Conservation (phyloP, 2,329 filamentous ascomycete genomes). For the Pezicula neosporulosa region DNA sequence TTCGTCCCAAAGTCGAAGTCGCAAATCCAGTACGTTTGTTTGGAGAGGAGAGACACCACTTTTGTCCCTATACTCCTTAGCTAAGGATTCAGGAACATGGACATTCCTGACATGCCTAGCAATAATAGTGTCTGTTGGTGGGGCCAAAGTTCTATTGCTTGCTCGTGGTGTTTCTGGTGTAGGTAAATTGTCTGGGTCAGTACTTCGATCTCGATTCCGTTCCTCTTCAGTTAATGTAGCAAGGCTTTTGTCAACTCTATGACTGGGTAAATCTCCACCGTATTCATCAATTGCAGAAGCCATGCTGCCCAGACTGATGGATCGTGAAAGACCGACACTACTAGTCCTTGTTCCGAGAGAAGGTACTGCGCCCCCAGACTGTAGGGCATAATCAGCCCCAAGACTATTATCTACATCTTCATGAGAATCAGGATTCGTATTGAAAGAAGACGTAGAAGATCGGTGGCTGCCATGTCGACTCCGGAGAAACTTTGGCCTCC, state of each 20-base stretch:
- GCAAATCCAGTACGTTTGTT: conserved; percentile 44
- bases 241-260: conserved; percentile 43
- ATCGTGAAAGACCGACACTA: conserved; percentile 62
- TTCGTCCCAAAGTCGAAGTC: conserved; percentile 48
- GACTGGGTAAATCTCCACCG: conserved; percentile 21
- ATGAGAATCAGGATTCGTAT: conserved; percentile 48
- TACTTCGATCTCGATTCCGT: conserved; percentile 39
- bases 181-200: conserved; percentile 40
- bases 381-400: conserved; percentile 76
- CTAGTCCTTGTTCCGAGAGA: conserved; percentile 44
- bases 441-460: conserved; percentile 58
- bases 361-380: conserved; percentile 74
- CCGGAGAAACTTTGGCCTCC: conserved; percentile 53
- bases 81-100: conserved; percentile 84
- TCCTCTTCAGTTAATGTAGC: conserved; percentile 60
- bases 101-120: conserved; percentile 86
- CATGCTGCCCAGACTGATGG: conserved; percentile 87
- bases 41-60: conserved; percentile 60
- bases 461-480: conserved; percentile 52
- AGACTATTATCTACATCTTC: conserved; percentile 70
- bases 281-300: conserved; percentile 68
- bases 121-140: conserved; percentile 84
- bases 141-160: conserved; percentile 47
- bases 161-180: conserved; percentile 70
- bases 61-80: conserved; percentile 79